A percentile compares a stretch with the other conserved stretches of the same genome.
These are phyloP conservation scores for Fusarium domesticum DNA, from an alignment of 2,329 filamentous ascomycete species.

Conservation along the genomic window DNA sequence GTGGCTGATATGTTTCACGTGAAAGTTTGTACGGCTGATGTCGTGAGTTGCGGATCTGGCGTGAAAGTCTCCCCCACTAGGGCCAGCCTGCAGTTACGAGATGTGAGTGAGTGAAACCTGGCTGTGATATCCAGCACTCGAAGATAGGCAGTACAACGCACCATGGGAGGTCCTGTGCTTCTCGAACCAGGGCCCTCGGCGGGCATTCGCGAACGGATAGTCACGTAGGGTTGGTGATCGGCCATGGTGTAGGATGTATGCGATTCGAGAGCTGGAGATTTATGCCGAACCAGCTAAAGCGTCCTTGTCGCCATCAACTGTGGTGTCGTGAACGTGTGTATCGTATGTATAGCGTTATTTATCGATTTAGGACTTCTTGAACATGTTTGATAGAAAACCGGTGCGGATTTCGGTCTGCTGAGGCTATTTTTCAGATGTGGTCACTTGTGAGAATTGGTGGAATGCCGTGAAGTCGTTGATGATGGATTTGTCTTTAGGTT, in stretches of 20 bases:
- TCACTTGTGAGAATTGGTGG: too few species aligned
- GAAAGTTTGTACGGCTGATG: conserved; percentile 55
- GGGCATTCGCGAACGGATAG: conserved; percentile 49
- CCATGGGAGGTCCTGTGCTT: conserved; percentile 45
- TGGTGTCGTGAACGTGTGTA: not conserved
- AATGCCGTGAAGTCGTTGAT: too few species aligned
- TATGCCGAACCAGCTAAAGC: conserved; percentile 6
- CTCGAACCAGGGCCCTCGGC: conserved; percentile 45
- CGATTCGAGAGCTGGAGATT: not conserved
- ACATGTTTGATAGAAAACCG: not conserved
- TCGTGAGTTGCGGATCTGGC: conserved; percentile 50
- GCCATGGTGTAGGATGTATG: conserved; percentile 33
- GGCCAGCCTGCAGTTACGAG: conserved; percentile 11
- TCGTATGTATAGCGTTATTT: not conserved
- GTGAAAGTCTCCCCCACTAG: conserved; percentile 24
- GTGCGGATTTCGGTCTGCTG: not conserved
- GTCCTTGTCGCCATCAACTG: conserved; percentile 4
- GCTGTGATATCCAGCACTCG: not conserved
- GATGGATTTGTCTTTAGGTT: not conserved
- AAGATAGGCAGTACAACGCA: conserved; percentile 34
- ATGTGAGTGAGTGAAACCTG: conserved; percentile 15
- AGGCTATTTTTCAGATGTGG: too few species aligned
- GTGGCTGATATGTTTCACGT: conserved; percentile 54
- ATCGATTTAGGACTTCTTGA: not conserved
- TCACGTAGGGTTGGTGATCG: conserved; percentile 49